Base-by-base conservation (phyloP, 805 yeast genomes). In the Yamadazyma takamatsuzukensis region DNA sequence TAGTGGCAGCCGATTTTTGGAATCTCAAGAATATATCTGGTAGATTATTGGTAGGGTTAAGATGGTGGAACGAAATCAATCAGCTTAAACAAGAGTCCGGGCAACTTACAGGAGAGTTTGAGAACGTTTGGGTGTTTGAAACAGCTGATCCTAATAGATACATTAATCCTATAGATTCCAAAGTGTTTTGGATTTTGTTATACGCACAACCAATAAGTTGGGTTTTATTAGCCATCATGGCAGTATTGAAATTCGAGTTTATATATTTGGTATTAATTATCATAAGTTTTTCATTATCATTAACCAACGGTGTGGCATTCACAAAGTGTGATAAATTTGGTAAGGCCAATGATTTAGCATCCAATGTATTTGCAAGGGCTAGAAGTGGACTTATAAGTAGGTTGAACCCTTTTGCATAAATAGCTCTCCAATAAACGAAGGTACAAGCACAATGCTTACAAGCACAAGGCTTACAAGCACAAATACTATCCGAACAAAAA, bases 301-400 rank as follows among this genome's bases (percentile, higher is more conserved):
- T 79, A 27, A 85, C 94, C 31, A 90, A 90, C 54, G 81, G 95
- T 1, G 68, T 86, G 64, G 97, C 97, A 0, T 90, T 85, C 59
- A 84, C 95, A 16, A 74, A 85, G 48, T 87, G 97, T 59, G 97
- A 89, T 55, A 86, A 84, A 61, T 90, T 89, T 60, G 86, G 95
- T 30, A 83, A 78, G 52, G 95, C 94, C 17, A 82, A 82, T 53
- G 70, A 64, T 33, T 52, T 83, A 32, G 86, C 89, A 4, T 61
- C 68, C 16, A 72, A 68, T 44, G 51, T 83, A 7, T 64, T 81
- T 44, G 73, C 80, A 4, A 62, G 68, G 24, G 71, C 80, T 16
- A 60, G 79, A 1, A 67, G 72, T 21, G 56, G 60, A 7, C 27
- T 74, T 11, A 53, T 78, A 18, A 52, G 64, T 13, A 71, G 78